Evolutionary conservation across 2,329 filamentous ascomycete species (phyloP).

Genomic region (Claviceps sp.): DNA sequence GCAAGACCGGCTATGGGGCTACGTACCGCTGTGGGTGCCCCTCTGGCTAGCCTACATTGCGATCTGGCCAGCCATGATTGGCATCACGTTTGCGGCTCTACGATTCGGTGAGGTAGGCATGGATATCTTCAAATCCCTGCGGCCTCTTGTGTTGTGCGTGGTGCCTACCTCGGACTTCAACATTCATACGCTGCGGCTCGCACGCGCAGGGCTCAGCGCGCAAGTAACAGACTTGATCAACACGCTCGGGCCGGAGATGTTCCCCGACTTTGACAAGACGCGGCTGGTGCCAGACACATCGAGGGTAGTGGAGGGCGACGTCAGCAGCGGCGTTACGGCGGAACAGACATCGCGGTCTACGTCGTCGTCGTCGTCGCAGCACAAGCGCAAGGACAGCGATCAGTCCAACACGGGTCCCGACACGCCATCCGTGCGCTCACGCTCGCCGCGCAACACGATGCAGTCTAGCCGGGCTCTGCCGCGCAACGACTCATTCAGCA

Average conservation of each 20-base stretch:
- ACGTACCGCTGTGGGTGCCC: constrained; percentile 66
- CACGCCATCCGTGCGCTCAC: constrained; percentile 23
- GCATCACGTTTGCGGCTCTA: constrained; percentile 82
- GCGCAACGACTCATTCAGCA: constrained; percentile 85
- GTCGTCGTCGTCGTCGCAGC: constrained; percentile 4
- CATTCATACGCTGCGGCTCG: constrained; percentile 61
- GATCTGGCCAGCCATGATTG: constrained; percentile 70
- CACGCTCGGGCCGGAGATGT: constrained; percentile 87
- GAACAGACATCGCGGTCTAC: constrained; percentile 1
- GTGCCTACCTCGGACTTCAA: constrained; percentile 75
- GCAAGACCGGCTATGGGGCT: constrained; percentile 70
- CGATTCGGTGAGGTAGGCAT: constrained; percentile 96
- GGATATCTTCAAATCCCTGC: constrained; percentile 92
- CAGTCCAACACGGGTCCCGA: constrained; percentile 27
- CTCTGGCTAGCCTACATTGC: constrained; percentile 63
- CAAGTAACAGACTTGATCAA: constrained; percentile 91
- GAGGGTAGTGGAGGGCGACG: constrained; percentile 20
- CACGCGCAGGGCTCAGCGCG: constrained; percentile 59
- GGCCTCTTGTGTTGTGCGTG: constrained; percentile 74
- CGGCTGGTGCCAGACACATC: constrained; percentile 51
- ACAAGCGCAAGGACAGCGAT: constrained; percentile 34
- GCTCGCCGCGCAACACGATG: constrained; percentile 35
- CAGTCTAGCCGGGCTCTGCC: constrained; percentile 46
- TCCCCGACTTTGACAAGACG: constrained; percentile 80
- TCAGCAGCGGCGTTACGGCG: constrained; percentile 13